A percentile compares a stretch with the other conserved stretches of the same genome.
Conservation (phyloP, 176 grass and related monocot genomes). For the Neostapfia colusana region DNA sequence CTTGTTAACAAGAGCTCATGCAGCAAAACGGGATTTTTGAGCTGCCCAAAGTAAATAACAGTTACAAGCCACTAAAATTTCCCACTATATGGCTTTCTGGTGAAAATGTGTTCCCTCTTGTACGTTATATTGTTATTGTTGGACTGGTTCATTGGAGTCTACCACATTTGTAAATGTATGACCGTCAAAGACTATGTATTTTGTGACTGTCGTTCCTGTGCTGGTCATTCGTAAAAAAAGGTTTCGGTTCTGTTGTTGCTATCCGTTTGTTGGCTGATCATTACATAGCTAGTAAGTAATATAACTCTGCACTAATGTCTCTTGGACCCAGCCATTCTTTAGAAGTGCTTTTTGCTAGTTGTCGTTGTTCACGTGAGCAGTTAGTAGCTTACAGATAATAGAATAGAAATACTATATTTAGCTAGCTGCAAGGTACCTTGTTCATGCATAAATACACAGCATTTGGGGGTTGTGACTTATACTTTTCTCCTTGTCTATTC, state of each 20-base stretch:
- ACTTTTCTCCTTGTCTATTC: conserved; percentile 34
- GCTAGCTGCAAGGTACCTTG: background rate
- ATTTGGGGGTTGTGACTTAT: background rate
- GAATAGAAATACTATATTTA: background rate
- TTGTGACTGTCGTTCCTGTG: background rate
- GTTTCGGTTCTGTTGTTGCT: conserved; percentile 6
- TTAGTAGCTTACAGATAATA: background rate
- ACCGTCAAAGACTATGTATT: background rate
- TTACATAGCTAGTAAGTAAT: conserved; percentile 1
- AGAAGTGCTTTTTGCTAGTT: conserved; percentile 15
- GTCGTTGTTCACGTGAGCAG: conserved; percentile 7
- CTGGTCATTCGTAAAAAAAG: conserved; percentile 15
- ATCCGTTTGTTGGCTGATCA: background rate
- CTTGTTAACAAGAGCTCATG: background rate
- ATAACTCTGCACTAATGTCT: background rate
- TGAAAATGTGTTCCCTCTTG: background rate
- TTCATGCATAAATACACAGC: background rate
- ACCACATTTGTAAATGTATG: background rate
- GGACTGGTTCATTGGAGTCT: background rate
- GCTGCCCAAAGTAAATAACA: background rate
- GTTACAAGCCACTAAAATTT: background rate
- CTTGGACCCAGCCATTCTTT: conserved; percentile 1
- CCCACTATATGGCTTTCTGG: background rate
- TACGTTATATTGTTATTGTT: conserved; percentile 1
- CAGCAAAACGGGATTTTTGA: background rate